Base-by-base conservation (phyloP, 2,329 filamentous ascomycete genomes). In the Stachybotrys chartarum region DNA sequence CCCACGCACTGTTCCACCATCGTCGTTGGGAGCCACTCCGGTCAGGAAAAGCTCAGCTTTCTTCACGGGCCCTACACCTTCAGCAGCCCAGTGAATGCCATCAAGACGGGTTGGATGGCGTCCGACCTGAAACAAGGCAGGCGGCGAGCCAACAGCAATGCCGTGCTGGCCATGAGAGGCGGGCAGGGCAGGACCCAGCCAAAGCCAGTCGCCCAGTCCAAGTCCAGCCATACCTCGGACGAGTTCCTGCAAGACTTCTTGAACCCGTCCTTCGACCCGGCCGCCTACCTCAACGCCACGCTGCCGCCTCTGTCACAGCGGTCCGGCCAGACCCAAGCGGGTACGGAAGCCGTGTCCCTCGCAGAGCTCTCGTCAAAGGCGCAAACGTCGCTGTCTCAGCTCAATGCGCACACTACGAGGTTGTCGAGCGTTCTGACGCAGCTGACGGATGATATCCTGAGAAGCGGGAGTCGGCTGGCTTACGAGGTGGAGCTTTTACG, bases 401-500 rank as follows among this genome's bases (percentile, higher is more conserved):
- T 97, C 65, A 95, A 90, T 66, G 88, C 90, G 8, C 91, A 97
- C 68, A 96, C 91, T 1, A 87, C 90, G 17, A 83, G 91, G 50
- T 77, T 97, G 7, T 91, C 91, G 14, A 85, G 81, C 54, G 89
- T 86, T 50, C 79, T 99, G 56, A 96, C 91, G 35, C 87, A 93
- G 65, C 78, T 97, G 57, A 97, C 94, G 11, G 93, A 99, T 70
- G 94, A 97, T 62, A 97, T 99, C 59, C 73, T 99, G 58, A 84
- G 94, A 56, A 92, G 90, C 65, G 90, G 92, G 30, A 91, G 90
- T 60, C 82, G 93, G 5, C 76, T 99, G 56, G 91, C 92, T 18
- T 99, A 99, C 67, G 90, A 97, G 72, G 93, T 97, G 18, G 93
- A 97, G 71, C 82, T 97, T 17, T 72, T 97, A 51, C 84, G 91